Conservation (phyloP, 2,329 filamentous ascomycete species). For the Pseudogymnoascus sp. region DNA sequence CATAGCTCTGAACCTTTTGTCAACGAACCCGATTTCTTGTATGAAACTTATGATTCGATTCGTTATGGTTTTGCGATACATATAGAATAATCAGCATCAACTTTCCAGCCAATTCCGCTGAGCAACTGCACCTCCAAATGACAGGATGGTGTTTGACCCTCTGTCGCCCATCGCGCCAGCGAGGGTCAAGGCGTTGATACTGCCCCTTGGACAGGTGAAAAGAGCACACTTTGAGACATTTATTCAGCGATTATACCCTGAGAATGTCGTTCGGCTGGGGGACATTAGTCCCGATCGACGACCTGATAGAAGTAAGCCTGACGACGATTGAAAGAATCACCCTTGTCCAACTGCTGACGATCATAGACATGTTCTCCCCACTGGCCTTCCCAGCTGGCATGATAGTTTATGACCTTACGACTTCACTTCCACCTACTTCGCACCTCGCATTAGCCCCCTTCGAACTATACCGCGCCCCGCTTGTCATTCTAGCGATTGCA, state of each 20-base stretch:
- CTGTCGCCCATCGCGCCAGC: conserved; percentile 86
- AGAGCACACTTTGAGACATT: conserved; percentile 72
- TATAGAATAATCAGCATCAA: conserved; percentile 1
- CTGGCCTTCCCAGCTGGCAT: conserved; percentile 77
- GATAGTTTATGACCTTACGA: conserved; percentile 81
- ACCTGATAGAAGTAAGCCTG: conserved; percentile 68
- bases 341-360: conserved; percentile 9
- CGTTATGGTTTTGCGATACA: background rate
- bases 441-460: conserved; percentile 78
- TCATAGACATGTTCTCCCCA: conserved; percentile 83
- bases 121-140: conserved; percentile 29
- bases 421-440: conserved; percentile 68
- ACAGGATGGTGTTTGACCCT: conserved; percentile 78
- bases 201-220: conserved; percentile 82
- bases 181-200: conserved; percentile 76
- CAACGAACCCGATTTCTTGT: conserved; percentile 1
- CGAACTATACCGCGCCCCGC: conserved; percentile 78
- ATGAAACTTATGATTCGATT: conserved; percentile 2
- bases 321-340: background rate
- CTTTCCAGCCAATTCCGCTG: background rate
- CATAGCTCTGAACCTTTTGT: background rate
- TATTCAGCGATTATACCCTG: conserved; percentile 64
- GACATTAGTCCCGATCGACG: conserved; percentile 80
- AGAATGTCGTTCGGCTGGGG: conserved; percentile 74
- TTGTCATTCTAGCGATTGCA: conserved; percentile 75